Evolutionary conservation across 371 early-diverging fungal genomes (phyloP).

Genomic region (Apophysomyces ossiformis): DNA sequence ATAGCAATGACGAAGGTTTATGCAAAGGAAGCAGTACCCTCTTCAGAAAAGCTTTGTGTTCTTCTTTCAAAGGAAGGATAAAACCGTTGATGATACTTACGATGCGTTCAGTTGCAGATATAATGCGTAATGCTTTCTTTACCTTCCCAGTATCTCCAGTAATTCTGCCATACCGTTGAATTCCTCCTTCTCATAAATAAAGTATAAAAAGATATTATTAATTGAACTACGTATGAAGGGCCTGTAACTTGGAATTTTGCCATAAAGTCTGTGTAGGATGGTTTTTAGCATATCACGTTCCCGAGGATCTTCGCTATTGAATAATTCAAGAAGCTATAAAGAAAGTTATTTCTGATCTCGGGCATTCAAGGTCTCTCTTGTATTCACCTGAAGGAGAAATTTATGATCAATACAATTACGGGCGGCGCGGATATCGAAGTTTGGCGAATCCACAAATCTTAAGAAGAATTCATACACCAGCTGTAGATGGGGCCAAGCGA

Average conservation of each 20-base stretch:
- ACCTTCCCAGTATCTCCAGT: constrained; percentile 93
- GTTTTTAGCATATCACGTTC: constrained; percentile 98
- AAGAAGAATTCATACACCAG: constrained; percentile 96
- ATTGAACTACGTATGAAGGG: constrained; percentile 96
- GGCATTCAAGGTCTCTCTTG: not conserved
- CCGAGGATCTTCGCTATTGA: constrained; percentile 97
- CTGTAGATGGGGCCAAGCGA: constrained; percentile 96
- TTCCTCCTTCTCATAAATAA: constrained; percentile 93
- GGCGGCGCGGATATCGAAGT: constrained; percentile 93
- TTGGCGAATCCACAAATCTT: constrained; percentile 93
- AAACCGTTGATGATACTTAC: constrained; percentile 97
- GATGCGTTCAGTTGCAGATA: constrained; percentile 31
- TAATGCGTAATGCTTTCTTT: not conserved
- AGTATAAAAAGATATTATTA: constrained; percentile 96
- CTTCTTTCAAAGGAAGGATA: constrained; percentile 96
- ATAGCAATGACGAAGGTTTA: constrained; percentile 86
- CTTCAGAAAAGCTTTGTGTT: constrained; percentile 94
- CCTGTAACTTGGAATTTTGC: constrained; percentile 94
- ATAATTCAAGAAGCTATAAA: constrained; percentile 85
- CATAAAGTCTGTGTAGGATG: constrained; percentile 96
- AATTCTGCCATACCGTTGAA: constrained; percentile 98
- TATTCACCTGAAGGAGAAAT: constrained; percentile 41
- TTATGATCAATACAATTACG: constrained; percentile 40
- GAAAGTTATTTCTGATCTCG: not conserved
- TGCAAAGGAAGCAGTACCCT: constrained; percentile 94